Evolutionary conservation across 805 yeast species (phyloP).

Genomic region (Myxozyma geophila): DNA sequence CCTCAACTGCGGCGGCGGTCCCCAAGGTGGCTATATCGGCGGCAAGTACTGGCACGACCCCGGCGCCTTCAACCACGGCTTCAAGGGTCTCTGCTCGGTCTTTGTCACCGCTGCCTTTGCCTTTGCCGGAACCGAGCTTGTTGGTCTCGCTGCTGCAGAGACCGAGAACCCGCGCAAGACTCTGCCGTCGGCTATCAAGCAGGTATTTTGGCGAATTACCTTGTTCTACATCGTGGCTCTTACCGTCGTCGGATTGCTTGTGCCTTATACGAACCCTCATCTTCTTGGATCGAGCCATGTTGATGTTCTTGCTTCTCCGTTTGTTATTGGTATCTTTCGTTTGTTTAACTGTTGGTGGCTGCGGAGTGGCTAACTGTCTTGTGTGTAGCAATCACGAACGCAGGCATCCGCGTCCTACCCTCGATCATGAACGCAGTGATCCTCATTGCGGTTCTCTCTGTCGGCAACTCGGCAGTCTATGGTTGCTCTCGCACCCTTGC

Average conservation of each 20-base stretch:
- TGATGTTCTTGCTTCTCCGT: slow-evolving; percentile 71
- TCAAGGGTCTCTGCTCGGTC: slow-evolving; percentile 72
- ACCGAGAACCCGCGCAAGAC: slow-evolving; percentile 66
- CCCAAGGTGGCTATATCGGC: slow-evolving; percentile 60
- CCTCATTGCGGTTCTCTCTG: slow-evolving; percentile 68
- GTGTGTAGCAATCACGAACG: slow-evolving; percentile 58
- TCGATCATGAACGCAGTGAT: slow-evolving; percentile 73
- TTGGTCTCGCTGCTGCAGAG: slow-evolving; percentile 79
- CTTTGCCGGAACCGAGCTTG: slow-evolving; percentile 74
- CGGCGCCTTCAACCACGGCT: slow-evolving; percentile 61
- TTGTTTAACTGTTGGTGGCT: background rate
- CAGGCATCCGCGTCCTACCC: slow-evolving; percentile 68
- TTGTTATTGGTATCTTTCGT: slow-evolving; percentile 53
- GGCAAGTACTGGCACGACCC: slow-evolving; percentile 64
- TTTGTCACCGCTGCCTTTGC: slow-evolving; percentile 81
- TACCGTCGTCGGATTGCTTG: slow-evolving; percentile 66
- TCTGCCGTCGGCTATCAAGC: slow-evolving; percentile 75
- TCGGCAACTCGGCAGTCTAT: slow-evolving; percentile 74
- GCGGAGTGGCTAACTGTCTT: background rate
- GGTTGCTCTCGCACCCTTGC: slow-evolving; percentile 72
- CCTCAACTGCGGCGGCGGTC: slow-evolving; percentile 62
- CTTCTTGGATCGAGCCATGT: slow-evolving; percentile 54
- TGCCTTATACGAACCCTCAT: slow-evolving; percentile 62
- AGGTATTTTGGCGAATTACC: slow-evolving; percentile 80
- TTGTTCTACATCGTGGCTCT: slow-evolving; percentile 67